These are phyloP conservation scores for Umbellularia californica DNA, from an alignment of 164 flowering plant genomes.

Conservation along the genomic window DNA sequence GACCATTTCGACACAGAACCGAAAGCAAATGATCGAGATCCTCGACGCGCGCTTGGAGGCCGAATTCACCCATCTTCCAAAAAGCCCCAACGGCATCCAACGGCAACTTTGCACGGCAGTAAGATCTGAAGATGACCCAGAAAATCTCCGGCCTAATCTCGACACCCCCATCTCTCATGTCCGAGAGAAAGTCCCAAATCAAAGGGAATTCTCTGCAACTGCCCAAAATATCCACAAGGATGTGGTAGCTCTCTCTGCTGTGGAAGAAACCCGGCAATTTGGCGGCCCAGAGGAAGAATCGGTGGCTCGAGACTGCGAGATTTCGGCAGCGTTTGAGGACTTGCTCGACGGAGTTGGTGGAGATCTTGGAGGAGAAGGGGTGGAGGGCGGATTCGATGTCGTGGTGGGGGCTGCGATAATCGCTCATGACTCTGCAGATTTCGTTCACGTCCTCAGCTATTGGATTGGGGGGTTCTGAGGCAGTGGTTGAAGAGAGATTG, in stretches of 20 bases:
- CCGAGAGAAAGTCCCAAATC: constrained; percentile 75
- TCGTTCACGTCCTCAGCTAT: constrained; percentile 37
- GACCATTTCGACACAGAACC: constrained; percentile 55
- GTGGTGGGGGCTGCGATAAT: constrained; percentile 65
- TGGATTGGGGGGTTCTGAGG: not conserved
- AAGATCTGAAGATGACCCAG: constrained; percentile 64
- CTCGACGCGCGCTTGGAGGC: constrained; percentile 37
- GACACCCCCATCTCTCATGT: constrained; percentile 36
- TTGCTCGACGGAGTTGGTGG: constrained; percentile 57
- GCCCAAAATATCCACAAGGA: constrained; percentile 65
- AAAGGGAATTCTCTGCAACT: constrained; percentile 69
- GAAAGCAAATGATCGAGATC: constrained; percentile 66
- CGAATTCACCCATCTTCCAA: constrained; percentile 65
- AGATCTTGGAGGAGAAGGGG: constrained; percentile 32
- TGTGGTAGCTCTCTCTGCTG: constrained; percentile 44
- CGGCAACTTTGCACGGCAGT: constrained; percentile 70
- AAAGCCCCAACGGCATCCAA: constrained; percentile 73
- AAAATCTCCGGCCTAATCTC: constrained; percentile 47
- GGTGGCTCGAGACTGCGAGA: constrained; percentile 70
- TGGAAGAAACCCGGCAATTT: constrained; percentile 46
- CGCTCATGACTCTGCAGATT: constrained; percentile 73
- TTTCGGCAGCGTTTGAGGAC: constrained; percentile 74
- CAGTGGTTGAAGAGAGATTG: too few relatives aligned
- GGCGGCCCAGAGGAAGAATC: constrained; percentile 79
- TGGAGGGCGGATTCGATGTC: constrained; percentile 67